A percentile compares a stretch with the other conserved stretches of the same genome.
phyloP scores from a whole-genome alignment of 2,329 filamentous ascomycete species.

The Fusarium chlamydosporum region DNA sequence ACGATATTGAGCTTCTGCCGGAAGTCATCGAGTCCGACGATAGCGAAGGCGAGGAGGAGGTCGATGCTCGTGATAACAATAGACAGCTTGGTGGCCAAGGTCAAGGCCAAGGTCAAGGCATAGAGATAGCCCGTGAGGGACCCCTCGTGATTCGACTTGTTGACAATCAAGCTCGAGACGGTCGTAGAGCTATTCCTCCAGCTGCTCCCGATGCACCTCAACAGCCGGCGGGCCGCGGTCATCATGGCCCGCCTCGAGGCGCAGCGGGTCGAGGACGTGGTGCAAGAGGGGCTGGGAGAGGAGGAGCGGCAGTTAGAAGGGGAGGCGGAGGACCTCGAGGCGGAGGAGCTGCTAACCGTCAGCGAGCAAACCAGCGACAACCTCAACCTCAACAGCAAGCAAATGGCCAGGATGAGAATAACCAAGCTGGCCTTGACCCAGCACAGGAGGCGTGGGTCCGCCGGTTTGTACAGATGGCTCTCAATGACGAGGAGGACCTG shows the following conservation, averaged over 20 bases:
- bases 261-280: constrained; percentile 44
- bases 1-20: constrained; percentile 41
- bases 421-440: constrained; percentile 59
- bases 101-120: constrained; percentile 53
- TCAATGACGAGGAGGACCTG: constrained; percentile 67
- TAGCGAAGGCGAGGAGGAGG: constrained; percentile 53
- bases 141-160: constrained; percentile 70
- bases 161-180: constrained; percentile 55
- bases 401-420: constrained; percentile 46
- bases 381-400: constrained; percentile 41
- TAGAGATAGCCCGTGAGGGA: constrained; percentile 68
- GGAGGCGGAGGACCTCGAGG: constrained; percentile 50
- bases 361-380: constrained; percentile 45
- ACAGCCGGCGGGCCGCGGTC: constrained; percentile 49
- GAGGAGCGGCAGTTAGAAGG: constrained; percentile 43
- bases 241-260: constrained; percentile 44
- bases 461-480: constrained; percentile 67
- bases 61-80: constrained; percentile 42
- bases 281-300: constrained; percentile 42
- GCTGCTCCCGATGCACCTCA: constrained; percentile 52
- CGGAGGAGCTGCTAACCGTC: constrained; percentile 43
- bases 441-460: constrained; percentile 67
- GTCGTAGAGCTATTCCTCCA: constrained; percentile 50
- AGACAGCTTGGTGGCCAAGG: constrained; percentile 50
- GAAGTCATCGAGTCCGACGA: constrained; percentile 55